phyloP scores from a whole-genome alignment of 495 filamentous ascomycete species.

The Bryoglossum gracile region DNA sequence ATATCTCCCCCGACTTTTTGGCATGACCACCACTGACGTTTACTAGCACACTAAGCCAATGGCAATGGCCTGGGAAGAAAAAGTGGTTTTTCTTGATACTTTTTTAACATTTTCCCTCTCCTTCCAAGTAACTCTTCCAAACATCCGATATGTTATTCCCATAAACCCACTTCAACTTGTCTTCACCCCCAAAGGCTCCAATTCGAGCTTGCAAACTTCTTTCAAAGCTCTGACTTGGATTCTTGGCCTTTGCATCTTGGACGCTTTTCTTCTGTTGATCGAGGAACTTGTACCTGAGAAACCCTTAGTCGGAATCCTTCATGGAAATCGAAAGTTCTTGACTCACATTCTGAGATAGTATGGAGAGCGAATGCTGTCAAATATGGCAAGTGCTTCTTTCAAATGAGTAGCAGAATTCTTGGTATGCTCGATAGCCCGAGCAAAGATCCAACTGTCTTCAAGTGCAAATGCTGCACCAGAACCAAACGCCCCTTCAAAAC shows the following conservation, averaged over 20 bases:
- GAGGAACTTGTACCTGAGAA: conserved; percentile 33
- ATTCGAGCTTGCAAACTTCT: conserved; percentile 21
- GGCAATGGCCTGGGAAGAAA: too few species aligned
- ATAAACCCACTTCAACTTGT: conserved; percentile 39
- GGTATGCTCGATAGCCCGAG: conserved; percentile 32
- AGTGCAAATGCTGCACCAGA: conserved; percentile 45
- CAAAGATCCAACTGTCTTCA: conserved; percentile 43
- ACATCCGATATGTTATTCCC: conserved; percentile 37
- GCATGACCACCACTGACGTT: too few species aligned
- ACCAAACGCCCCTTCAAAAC: conserved; percentile 23
- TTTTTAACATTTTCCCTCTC: too few species aligned
- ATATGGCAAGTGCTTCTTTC: conserved; percentile 32
- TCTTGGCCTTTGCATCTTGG: conserved; percentile 21
- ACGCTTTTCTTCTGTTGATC: conserved; percentile 23
- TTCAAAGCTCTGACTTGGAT: conserved; percentile 27
- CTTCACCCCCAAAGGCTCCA: conserved; percentile 22
- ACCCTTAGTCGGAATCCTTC: neutral
- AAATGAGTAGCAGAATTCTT: conserved; percentile 15
- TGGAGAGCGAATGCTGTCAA: conserved; percentile 36
- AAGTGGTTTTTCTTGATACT: too few species aligned
- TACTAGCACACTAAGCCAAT: too few species aligned
- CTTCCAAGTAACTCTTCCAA: too few species aligned
- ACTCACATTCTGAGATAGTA: conserved; percentile 32
- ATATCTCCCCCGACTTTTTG: too few species aligned
- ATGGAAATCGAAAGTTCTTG: neutral